Evolutionary conservation across 1,284 basidiomycete genomes (phyloP).

Genomic region (Exobasidium rhododendri): DNA sequence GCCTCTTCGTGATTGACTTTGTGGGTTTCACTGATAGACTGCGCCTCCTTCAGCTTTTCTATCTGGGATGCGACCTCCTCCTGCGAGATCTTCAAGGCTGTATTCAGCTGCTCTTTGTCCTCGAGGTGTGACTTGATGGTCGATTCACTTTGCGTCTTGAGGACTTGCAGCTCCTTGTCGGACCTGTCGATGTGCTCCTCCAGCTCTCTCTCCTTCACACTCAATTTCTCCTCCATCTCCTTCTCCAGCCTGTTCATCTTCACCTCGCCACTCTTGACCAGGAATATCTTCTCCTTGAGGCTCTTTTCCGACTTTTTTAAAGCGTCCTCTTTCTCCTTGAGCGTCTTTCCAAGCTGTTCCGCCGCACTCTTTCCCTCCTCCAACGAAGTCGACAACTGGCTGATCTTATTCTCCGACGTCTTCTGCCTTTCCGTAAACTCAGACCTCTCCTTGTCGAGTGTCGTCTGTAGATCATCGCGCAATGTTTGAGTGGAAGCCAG

Average conservation of each 20-base stretch:
- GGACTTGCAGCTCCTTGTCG: no score
- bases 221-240: not conserved
- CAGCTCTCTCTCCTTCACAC: not conserved
- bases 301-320: constrained; percentile 1
- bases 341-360: not conserved
- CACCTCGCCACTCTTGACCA: not conserved
- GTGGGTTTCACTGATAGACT: not conserved
- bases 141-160: not conserved
- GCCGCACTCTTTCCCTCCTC: not conserved
- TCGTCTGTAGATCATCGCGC: not conserved
- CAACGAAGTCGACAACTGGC: not conserved
- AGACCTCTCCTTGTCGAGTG: not conserved
- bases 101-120: not conserved
- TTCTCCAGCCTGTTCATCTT: constrained; percentile 1
- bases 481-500: not conserved
- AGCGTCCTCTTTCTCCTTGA: not conserved
- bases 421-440: not conserved
- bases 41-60: not conserved
- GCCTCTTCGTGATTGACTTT: not conserved
- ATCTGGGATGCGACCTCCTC: not conserved
- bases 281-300: constrained; percentile 5
- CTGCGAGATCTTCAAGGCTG: not conserved
- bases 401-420: not conserved
- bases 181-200: no score
- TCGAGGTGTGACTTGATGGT: not conserved